These are phyloP conservation scores for Skeletonema potamos DNA, from an alignment of 108 stramenopile species.

Conservation along the genomic window DNA sequence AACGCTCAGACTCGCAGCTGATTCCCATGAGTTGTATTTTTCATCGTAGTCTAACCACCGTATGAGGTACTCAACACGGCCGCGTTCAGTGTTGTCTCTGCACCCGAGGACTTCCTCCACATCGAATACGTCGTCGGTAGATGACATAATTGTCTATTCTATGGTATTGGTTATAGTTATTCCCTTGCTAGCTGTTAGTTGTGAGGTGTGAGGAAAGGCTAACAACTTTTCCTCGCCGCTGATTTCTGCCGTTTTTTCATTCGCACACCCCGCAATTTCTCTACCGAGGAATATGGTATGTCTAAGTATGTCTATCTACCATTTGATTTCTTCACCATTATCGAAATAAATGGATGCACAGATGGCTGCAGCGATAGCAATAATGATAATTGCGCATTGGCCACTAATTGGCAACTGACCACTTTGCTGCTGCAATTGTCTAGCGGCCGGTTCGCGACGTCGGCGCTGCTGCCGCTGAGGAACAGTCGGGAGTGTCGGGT, in stretches of 20 bases:
- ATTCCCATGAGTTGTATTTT: background rate
- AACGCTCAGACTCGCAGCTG: background rate
- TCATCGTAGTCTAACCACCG: background rate
- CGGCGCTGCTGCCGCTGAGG: background rate
- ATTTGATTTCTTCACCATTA: slow-evolving; percentile 1
- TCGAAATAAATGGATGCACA: background rate
- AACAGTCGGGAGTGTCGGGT: no score
- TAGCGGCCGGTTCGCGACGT: background rate
- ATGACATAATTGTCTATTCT: background rate
- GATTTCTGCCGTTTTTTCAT: background rate
- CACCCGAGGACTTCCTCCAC: background rate
- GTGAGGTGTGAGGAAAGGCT: no score
- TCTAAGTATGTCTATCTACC: no score
- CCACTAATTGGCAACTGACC: background rate
- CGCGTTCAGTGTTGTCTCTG: background rate
- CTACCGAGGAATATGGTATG: no score
- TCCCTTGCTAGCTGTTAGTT: no score
- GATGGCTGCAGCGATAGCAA: background rate
- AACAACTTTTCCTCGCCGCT: background rate
- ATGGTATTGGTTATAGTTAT: background rate
- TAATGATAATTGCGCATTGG: background rate
- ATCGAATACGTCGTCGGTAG: background rate
- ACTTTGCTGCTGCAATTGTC: background rate
- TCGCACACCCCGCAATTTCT: background rate
- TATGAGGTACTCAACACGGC: background rate